Percentiles rank a stretch among this genome's conserved stretches.
phyloP scores from a whole-genome alignment of 2,329 filamentous ascomycete species.

The Bipolaris victoriae region DNA sequence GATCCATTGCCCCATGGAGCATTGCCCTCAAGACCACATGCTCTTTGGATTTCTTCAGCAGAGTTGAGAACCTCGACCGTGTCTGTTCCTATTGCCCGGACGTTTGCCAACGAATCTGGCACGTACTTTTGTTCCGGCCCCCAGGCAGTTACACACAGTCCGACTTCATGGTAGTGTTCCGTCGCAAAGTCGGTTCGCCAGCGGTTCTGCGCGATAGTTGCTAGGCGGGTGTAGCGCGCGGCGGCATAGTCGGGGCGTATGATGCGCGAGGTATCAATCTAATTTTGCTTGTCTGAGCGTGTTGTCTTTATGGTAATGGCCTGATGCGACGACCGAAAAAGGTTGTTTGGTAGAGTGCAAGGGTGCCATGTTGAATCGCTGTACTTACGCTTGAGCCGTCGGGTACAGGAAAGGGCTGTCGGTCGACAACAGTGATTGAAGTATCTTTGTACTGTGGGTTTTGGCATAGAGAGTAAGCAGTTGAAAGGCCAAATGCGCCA shows the following conservation, averaged over 20 bases:
- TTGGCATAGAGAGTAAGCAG: constrained; percentile 72
- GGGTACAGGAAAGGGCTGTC: constrained; percentile 63
- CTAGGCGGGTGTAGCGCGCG: constrained; percentile 75
- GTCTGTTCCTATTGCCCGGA: constrained; percentile 44
- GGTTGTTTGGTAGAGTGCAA: background rate
- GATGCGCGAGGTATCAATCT: constrained; percentile 66
- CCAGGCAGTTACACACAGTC: constrained; percentile 69
- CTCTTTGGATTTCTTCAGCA: constrained; percentile 47
- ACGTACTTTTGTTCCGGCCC: constrained; percentile 53
- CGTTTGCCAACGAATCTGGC: constrained; percentile 44
- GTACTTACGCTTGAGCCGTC: constrained; percentile 60
- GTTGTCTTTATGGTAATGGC: background rate
- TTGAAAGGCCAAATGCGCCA: constrained; percentile 65
- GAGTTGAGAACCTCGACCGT: constrained; percentile 50
- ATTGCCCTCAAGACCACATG: constrained; percentile 52
- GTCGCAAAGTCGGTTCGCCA: constrained; percentile 71
- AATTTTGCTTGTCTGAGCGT: constrained; percentile 7
- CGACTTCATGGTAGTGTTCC: constrained; percentile 73
- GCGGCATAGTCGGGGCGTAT: constrained; percentile 81
- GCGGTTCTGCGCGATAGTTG: constrained; percentile 69
- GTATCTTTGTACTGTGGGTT: constrained; percentile 60
- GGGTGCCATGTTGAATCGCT: background rate
- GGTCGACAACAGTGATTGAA: constrained; percentile 64
- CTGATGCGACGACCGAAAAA: background rate
- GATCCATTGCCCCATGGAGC: constrained; percentile 55